Evolutionary conservation across 768 basidiomycete genomes (phyloP), one percentile per base, ranked within the genome.

Genomic region (Chalciporus chontae): DNA sequence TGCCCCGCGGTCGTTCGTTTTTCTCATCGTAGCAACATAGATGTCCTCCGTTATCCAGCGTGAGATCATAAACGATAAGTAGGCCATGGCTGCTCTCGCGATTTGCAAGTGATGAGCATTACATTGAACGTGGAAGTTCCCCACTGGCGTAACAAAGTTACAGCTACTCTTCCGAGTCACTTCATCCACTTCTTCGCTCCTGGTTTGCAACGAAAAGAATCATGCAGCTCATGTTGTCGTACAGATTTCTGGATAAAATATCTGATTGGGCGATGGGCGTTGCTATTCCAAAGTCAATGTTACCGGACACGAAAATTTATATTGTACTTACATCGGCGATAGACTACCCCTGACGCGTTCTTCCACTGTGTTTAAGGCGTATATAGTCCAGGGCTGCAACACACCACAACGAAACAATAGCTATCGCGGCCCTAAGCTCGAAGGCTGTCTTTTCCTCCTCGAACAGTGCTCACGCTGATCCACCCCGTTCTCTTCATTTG

Each of bases 1-100:
- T 86, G 87, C 75, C 81, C 88, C 88, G 87, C 76, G 88, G 88
- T 90, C 85, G 79, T 57, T 60, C 62, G 38, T 51, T 46, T 51
- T 59, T 47, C 47, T 24, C 43, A 43, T 55, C 47, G 18, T 50
- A 26, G 40, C 45, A 24, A n/a, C 10, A 3, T 46, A n/a, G 42
- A 31, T 31, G 26, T 19, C 32, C 32, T 13, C 14, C 14, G 32
- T 32, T 11, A 32, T 32, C 11, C 5, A 13, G 27, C 5, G 27
- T 29, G 27, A 29, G 27, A 29, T 29, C 10, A 29, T 29, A 6
- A 7, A 29, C 10, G 27, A 29, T 29, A n/a, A n/a, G n/a, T n/a
- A 10, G 27, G 4, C 21, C 4, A 8, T 3, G 27, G 27, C 5
- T 6, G 27, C 27, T 7, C 3, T 29, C 32, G 21, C 21, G 21